A percentile compares a stretch with the other conserved stretches of the same genome.
Evolutionary conservation across 441 rosid species (phyloP).

Genomic region (Pelargonium australe): DNA sequence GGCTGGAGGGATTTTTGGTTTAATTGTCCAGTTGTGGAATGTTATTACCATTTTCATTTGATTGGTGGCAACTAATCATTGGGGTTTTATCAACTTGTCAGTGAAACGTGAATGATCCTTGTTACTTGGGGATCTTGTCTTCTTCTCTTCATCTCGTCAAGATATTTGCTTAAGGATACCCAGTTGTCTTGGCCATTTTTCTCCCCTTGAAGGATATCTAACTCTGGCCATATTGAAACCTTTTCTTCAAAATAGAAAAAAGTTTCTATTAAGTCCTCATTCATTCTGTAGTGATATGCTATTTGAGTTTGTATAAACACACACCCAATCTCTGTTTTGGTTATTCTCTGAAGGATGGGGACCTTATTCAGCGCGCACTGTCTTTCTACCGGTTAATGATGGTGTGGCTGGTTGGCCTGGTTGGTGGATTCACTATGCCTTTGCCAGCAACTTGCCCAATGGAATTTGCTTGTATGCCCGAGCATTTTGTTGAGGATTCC

Average conservation of each 20-base stretch:
- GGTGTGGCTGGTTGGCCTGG: slow-evolving; percentile 83
- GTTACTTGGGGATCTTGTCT: no score
- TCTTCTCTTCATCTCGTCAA: no score
- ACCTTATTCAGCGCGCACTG: slow-evolving; percentile 74
- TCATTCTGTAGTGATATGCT: background rate
- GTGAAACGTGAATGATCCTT: no score
- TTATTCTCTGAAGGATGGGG: slow-evolving; percentile 51
- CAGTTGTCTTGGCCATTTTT: no score
- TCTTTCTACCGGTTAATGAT: slow-evolving; percentile 85
- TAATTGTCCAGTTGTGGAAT: no score
- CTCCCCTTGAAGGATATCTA: no score
- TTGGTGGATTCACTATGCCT: slow-evolving; percentile 98
- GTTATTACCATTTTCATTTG: no score
- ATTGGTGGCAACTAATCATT: no score
- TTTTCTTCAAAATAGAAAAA: background rate
- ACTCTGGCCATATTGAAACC: background rate
- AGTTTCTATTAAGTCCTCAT: background rate
- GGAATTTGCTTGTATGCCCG: slow-evolving; percentile 97
- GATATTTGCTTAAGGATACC: background rate
- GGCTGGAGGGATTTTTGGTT: no score
- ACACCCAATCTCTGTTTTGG: slow-evolving; percentile 11
- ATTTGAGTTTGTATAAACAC: background rate
- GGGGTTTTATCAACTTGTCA: no score
- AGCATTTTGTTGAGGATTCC: slow-evolving; percentile 98
- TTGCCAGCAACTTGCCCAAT: slow-evolving; percentile 69